Percentiles rank a stretch among this genome's conserved stretches.
Evolutionary conservation across 495 filamentous ascomycete species (phyloP).

Genomic region (Penicillium nucicola): DNA sequence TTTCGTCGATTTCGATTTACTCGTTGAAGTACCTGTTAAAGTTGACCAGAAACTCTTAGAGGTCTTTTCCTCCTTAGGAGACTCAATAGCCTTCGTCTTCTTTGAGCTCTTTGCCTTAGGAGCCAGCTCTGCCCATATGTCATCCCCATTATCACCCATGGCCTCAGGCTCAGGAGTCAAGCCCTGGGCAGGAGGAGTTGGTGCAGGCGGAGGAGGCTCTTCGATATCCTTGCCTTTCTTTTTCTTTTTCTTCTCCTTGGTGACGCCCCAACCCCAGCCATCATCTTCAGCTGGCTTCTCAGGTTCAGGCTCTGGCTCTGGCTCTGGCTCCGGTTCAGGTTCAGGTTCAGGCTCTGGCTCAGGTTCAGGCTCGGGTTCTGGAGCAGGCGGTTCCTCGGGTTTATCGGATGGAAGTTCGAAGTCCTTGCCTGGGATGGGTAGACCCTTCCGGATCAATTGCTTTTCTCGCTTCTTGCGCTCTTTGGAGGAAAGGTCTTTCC

Average conservation of each 20-base stretch:
- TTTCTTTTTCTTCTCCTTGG: constrained; percentile 47
- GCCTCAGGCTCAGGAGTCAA: constrained; percentile 42
- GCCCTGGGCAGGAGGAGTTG: constrained; percentile 48
- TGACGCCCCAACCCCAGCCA: constrained; percentile 34
- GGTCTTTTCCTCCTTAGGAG: constrained; percentile 32
- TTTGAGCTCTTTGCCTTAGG: constrained; percentile 33
- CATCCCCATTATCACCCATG: constrained; percentile 15
- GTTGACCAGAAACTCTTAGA: constrained; percentile 47
- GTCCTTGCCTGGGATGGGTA: constrained; percentile 37
- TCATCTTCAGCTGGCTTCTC: constrained; percentile 27
- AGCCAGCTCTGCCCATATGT: constrained; percentile 38
- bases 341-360: constrained; percentile 14
- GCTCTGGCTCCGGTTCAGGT: constrained; percentile 17
- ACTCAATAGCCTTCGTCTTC: constrained; percentile 30
- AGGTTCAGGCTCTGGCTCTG: constrained; percentile 17
- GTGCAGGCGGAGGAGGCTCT: constrained; percentile 49
- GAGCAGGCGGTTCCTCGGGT: constrained; percentile 11
- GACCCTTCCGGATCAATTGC: constrained; percentile 28
- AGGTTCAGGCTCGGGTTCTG: constrained; percentile 13
- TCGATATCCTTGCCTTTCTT: constrained; percentile 36
- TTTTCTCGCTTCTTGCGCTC: constrained; percentile 42
- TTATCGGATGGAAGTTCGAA: constrained; percentile 27
- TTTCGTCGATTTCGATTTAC: constrained; percentile 27
- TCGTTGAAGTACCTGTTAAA: constrained; percentile 34
- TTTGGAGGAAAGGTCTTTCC: constrained; percentile 33